Evolutionary conservation across 2,329 filamentous ascomycete genomes (phyloP).

Genomic region (Curvularia lunata): DNA sequence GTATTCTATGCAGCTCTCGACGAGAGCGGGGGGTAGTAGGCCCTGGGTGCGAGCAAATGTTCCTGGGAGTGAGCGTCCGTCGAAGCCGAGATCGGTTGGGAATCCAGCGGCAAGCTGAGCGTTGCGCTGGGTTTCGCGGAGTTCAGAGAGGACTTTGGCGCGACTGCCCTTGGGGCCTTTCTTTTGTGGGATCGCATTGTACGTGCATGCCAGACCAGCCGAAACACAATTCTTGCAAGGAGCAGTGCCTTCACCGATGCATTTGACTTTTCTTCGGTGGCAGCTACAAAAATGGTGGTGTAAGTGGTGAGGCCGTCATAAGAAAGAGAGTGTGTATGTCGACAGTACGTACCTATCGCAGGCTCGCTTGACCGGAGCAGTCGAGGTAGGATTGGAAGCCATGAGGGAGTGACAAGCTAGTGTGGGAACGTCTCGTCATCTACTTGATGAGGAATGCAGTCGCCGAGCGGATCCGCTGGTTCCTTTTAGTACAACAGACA

Average conservation of each 20-base stretch:
- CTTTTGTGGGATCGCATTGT: conserved; percentile 69
- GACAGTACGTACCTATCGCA: conserved; percentile 50
- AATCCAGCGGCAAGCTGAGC: conserved; percentile 53
- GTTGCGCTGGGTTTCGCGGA: conserved; percentile 60
- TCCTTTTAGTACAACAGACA: conserved; percentile 40
- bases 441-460: conserved; percentile 29
- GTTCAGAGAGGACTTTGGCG: conserved; percentile 68
- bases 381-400: conserved; percentile 41
- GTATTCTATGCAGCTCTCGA: conserved; percentile 63
- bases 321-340: conserved; percentile 2
- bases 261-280: conserved; percentile 59
- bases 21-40: conserved; percentile 58
- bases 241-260: conserved; percentile 56
- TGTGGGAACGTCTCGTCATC: conserved; percentile 31
- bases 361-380: conserved; percentile 50
- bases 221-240: conserved; percentile 68
- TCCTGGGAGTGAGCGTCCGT: conserved; percentile 52
- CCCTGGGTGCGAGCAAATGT: conserved; percentile 56
- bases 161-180: conserved; percentile 68
- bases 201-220: conserved; percentile 66
- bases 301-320: conserved; percentile 16
- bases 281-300: conserved; percentile 41
- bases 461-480: conserved; percentile 36
- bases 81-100: conserved; percentile 47
- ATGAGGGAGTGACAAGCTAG: conserved; percentile 33